Evolutionary conservation across 805 yeast species (phyloP), one percentile per base, ranked within the genome.

Genomic region (Starmerella gropengiesseri): DNA sequence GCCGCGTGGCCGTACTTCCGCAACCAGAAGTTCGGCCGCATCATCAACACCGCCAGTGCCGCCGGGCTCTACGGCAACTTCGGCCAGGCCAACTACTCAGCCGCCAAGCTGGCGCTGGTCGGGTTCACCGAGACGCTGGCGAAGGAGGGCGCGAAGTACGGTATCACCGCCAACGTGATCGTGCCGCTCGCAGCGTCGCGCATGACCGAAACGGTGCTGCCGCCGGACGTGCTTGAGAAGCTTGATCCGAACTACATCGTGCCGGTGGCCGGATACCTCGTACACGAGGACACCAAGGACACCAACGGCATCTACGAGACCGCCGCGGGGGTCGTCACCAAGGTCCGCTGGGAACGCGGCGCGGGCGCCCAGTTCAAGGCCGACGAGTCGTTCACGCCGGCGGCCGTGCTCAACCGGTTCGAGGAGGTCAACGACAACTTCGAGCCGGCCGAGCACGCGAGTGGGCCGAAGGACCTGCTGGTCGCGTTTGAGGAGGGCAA

Each of bases 21-120:
- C 60, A 65, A 81, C 51, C 96, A 91, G 63, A 74, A 75, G 48
- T 89, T 70, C 58, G 98, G 98, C 51, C 73, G 97, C 55, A 73
- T 89, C 54, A 65, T 89, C 55, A 87, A 85, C 71, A 87, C 96
- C n/a, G 77, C 94, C 21, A 86, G 95, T 4, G 95, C 97, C 4
- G 97, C 97, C 27, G 98, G 98, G 18, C 70, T 89, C 51, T 89
- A 81, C 61, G 98, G 98, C 49, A 86, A 86, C 66, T 89, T 87
- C 65, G 98, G 98, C 38, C 98, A 89, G 66, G 76, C 94, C 31
- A 89, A 89, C 66, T 89, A 89, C 65, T 78, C 95, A 1, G 87
- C 95, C 22, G 96, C 95, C 18, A 89, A 89, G 63, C 67, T 82
- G 49, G 97, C 83, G 14, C 67, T 86, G 41, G 82, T 89, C 44